These are phyloP conservation scores for Myriosclerotinia curreyana DNA, from an alignment of 2,329 filamentous ascomycete genomes.

Conservation along the genomic window DNA sequence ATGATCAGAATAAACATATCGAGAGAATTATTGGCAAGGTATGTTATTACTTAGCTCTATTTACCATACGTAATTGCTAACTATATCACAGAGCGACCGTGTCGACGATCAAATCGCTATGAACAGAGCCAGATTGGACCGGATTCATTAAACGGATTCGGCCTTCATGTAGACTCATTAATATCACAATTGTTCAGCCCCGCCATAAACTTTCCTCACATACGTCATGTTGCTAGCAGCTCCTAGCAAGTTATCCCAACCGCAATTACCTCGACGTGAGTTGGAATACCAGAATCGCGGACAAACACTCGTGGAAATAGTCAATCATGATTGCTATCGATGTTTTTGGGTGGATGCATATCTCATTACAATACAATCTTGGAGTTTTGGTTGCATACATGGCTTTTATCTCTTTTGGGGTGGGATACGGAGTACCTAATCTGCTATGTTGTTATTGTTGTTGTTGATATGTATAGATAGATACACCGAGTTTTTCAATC, in stretches of 20 bases:
- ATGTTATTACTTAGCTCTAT: slow-evolving; percentile 35
- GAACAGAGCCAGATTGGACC: slow-evolving; percentile 58
- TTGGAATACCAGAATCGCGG: neutral
- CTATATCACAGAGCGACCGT: slow-evolving; percentile 62
- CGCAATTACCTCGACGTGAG: neutral
- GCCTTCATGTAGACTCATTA: neutral
- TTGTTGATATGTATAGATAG: neutral
- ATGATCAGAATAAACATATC: slow-evolving; percentile 74
- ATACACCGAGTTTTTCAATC: neutral
- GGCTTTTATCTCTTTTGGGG: neutral
- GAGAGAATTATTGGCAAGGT: slow-evolving; percentile 77
- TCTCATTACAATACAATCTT: neutral
- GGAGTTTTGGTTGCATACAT: slow-evolving; percentile 13
- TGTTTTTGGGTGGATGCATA: slow-evolving; percentile 4
- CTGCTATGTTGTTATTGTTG: neutral
- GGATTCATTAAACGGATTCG: slow-evolving; percentile 31
- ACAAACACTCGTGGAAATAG: neutral
- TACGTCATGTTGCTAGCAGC: neutral
- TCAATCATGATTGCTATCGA: neutral
- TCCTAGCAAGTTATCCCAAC: neutral
- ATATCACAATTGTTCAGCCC: neutral
- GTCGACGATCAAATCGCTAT: slow-evolving; percentile 79
- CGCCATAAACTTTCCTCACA: neutral
- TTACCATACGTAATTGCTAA: slow-evolving; percentile 35
- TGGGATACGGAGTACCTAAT: slow-evolving; percentile 1